Conservation (phyloP, 2,329 filamentous ascomycete genomes). For the Epichloe coenophiala region DNA sequence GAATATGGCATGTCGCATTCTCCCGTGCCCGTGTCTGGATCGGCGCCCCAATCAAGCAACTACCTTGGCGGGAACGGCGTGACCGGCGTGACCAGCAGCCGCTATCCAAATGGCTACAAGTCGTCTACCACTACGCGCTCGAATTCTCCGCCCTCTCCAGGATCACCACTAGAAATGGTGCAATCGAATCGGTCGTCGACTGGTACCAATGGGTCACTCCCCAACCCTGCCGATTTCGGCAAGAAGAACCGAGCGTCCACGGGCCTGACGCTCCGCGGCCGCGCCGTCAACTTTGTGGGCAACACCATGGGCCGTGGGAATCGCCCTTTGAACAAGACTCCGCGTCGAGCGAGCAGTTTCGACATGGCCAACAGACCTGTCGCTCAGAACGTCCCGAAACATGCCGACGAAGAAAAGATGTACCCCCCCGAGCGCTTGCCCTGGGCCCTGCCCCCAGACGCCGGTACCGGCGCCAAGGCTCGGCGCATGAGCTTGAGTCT, state of each 20-base stretch:
- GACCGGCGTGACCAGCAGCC: slow-evolving; percentile 16
- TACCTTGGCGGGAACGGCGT: slow-evolving; percentile 2
- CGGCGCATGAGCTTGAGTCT: slow-evolving; percentile 63
- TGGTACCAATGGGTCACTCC: slow-evolving; percentile 19
- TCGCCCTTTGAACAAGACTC: slow-evolving; percentile 11
- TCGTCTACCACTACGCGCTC: slow-evolving; percentile 33
- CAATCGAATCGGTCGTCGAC: slow-evolving; percentile 12
- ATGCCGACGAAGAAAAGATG: slow-evolving; percentile 14
- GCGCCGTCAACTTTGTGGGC: slow-evolving; percentile 33
- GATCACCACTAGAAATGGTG: slow-evolving; percentile 30
- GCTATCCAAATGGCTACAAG: slow-evolving; percentile 29
- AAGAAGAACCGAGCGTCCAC: slow-evolving; percentile 39
- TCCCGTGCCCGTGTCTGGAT: slow-evolving; percentile 7
- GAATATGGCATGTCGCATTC: slow-evolving; percentile 12
- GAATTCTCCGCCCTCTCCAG: slow-evolving; percentile 37
- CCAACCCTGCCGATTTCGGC: slow-evolving; percentile 31
- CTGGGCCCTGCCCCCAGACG: slow-evolving; percentile 50
- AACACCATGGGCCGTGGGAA: slow-evolving; percentile 13
- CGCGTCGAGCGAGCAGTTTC: slow-evolving; percentile 35
- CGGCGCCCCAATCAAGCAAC: slow-evolving; percentile 7
- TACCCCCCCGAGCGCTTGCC: slow-evolving; percentile 31
- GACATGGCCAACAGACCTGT: slow-evolving; percentile 23
- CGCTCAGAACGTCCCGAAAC: slow-evolving; percentile 9
- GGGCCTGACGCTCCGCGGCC: slow-evolving; percentile 33
- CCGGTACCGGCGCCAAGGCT: slow-evolving; percentile 64